Evolutionary conservation across 1,284 basidiomycete species (phyloP).

Genomic region (Tylopilus orsonianus): DNA sequence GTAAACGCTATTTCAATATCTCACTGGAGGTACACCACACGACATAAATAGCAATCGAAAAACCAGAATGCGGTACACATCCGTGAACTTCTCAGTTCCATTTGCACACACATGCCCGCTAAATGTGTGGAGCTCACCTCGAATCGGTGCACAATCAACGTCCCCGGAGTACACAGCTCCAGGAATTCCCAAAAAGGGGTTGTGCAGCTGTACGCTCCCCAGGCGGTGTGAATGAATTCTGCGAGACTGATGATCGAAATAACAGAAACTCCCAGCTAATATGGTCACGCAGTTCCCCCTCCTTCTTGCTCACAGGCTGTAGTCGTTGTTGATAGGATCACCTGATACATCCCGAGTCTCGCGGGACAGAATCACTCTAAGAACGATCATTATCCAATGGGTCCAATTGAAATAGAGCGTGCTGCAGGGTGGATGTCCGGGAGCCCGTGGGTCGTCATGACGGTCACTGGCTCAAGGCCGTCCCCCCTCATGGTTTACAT

Average conservation of each 20-base stretch:
- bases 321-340: constrained; percentile 5
- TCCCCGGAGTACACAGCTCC: constrained; percentile 21
- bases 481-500: constrained; percentile 23
- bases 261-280: too few relatives aligned
- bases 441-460: constrained; percentile 18
- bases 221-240: constrained; percentile 23
- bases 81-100: background rate
- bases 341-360: background rate
- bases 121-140: too few relatives aligned
- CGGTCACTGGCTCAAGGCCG: constrained; percentile 14
- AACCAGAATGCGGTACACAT: background rate
- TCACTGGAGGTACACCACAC: background rate
- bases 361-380: constrained; percentile 7
- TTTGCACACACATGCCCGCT: background rate
- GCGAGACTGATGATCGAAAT: too few relatives aligned
- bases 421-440: background rate
- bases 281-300: constrained; percentile 9
- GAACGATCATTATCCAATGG: constrained; percentile 24
- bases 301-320: constrained; percentile 17
- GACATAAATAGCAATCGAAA: background rate
- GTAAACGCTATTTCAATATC: too few relatives aligned
- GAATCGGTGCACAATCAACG: constrained; percentile 22
- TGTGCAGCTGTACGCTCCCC: constrained; percentile 24
- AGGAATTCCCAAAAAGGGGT: constrained; percentile 17
- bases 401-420: constrained; percentile 17